Percentiles rank a stretch among this genome's conserved stretches.
phyloP scores from a whole-genome alignment of 306 rosid genomes.

The Prinsepia uniflora region DNA sequence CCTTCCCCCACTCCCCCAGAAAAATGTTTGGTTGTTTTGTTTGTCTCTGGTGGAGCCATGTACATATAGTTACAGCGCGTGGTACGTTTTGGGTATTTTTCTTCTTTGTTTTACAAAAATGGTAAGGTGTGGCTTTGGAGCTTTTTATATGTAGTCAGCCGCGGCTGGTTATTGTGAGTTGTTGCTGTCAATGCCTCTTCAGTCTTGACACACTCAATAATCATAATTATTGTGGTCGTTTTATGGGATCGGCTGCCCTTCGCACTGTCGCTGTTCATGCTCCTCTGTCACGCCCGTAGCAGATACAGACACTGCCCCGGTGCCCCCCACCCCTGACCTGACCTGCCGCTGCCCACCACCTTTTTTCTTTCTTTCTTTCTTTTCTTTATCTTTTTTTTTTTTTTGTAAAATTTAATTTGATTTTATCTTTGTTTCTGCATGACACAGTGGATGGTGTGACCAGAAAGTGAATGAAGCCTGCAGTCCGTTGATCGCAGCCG shows the following conservation, averaged over 20 bases:
- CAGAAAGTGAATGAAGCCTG: conserved; percentile 11
- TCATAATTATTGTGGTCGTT: conserved; percentile 30
- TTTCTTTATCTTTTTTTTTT: background rate
- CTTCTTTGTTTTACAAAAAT: conserved; percentile 1
- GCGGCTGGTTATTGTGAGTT: background rate
- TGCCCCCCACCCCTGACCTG: too few relatives aligned
- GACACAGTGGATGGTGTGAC: conserved; percentile 4
- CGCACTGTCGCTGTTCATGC: conserved; percentile 48
- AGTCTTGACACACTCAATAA: background rate
- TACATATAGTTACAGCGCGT: background rate
- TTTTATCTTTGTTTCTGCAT: background rate
- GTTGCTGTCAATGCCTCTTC: conserved; percentile 19
- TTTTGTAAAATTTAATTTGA: background rate
- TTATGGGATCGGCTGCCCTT: conserved; percentile 54
- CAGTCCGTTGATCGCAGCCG: conserved; percentile 17
- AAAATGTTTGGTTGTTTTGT: too few relatives aligned
- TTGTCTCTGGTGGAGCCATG: background rate
- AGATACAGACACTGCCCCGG: too few relatives aligned
- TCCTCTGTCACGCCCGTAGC: conserved; percentile 23
- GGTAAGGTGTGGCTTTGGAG: conserved; percentile 25
- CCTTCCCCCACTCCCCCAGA: too few relatives aligned
- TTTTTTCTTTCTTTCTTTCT: background rate
- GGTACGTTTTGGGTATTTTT: background rate
- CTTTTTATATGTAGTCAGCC: conserved; percentile 1
- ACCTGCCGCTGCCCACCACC: background rate